Conservation (phyloP, 805 yeast species). For the Metschnikowia noctiluminum region DNA sequence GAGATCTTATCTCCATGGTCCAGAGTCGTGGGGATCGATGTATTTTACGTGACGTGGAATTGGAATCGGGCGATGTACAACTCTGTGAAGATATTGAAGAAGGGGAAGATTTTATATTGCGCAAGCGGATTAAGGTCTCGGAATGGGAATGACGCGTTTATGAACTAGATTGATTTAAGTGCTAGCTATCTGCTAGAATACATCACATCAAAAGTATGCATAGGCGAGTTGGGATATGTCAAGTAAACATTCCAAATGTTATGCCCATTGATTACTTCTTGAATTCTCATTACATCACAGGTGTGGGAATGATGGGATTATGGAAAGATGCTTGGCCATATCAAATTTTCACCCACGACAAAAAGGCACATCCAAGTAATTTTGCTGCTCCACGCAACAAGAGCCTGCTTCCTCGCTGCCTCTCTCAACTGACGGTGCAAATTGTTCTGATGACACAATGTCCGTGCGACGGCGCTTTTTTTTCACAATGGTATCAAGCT, state of each 20-base stretch:
- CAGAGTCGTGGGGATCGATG: slow-evolving; percentile 21
- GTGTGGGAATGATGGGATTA: too few relatives aligned
- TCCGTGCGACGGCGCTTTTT: slow-evolving; percentile 12
- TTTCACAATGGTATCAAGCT: slow-evolving; percentile 27
- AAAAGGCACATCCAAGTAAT: too few relatives aligned
- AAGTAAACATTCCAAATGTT: too few relatives aligned
- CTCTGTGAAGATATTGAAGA: neutral
- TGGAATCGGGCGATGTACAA: slow-evolving; percentile 21
- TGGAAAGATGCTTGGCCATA: too few relatives aligned
- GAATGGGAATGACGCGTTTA: slow-evolving; percentile 16
- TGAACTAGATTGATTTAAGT: neutral
- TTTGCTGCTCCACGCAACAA: too few relatives aligned
- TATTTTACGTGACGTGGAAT: slow-evolving; percentile 8
- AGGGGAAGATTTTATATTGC: slow-evolving; percentile 13
- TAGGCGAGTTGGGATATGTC: too few relatives aligned
- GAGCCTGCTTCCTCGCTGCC: too few relatives aligned
- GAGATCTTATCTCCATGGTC: slow-evolving; percentile 45
- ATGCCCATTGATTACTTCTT: too few relatives aligned
- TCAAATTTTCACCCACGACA: too few relatives aligned
- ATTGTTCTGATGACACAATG: neutral
- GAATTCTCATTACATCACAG: too few relatives aligned
- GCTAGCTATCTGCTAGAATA: neutral
- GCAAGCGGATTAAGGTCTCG: slow-evolving; percentile 16
- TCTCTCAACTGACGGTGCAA: neutral
- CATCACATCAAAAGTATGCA: too few relatives aligned